Conservation (phyloP, 176 grass and related monocot genomes). For the Urochloa ruziziensis region DNA sequence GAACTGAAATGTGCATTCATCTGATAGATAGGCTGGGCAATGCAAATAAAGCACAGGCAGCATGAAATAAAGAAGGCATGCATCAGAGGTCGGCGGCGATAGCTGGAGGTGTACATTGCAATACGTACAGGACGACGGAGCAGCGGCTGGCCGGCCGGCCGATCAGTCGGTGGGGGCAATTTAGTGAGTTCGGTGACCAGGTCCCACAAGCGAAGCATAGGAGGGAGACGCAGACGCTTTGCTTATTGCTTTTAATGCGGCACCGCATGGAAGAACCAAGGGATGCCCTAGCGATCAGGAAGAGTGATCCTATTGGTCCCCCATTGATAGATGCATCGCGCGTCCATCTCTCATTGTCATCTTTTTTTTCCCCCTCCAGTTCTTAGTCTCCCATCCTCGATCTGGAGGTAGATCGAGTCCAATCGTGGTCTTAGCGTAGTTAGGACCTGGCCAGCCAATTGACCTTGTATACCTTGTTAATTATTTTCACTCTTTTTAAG, state of each 20-base stretch:
- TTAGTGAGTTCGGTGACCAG: conserved; percentile 44
- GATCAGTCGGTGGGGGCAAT: not conserved
- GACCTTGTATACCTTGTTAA: not conserved
- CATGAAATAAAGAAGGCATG: conserved; percentile 22
- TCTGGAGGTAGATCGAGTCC: not conserved
- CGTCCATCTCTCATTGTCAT: not conserved
- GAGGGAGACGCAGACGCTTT: not conserved
- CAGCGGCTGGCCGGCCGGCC: not conserved
- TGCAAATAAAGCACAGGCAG: not conserved
- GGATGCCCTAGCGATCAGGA: conserved; percentile 9
- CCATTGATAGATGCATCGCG: not conserved
- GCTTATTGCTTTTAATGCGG: not conserved
- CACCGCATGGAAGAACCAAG: not conserved
- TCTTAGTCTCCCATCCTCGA: no score
- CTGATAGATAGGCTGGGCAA: not conserved
- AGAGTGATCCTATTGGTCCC: not conserved
- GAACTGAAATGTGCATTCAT: no score
- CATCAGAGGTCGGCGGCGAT: not conserved
- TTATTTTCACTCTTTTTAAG: not conserved
- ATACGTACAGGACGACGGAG: no score
- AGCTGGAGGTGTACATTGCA: no score
- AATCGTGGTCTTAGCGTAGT: not conserved
- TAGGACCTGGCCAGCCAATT: no score
- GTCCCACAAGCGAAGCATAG: not conserved
- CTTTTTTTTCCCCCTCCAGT: no score